Conservation (phyloP, 176 grass and related monocot species). For the Saccharum spontaneum region DNA sequence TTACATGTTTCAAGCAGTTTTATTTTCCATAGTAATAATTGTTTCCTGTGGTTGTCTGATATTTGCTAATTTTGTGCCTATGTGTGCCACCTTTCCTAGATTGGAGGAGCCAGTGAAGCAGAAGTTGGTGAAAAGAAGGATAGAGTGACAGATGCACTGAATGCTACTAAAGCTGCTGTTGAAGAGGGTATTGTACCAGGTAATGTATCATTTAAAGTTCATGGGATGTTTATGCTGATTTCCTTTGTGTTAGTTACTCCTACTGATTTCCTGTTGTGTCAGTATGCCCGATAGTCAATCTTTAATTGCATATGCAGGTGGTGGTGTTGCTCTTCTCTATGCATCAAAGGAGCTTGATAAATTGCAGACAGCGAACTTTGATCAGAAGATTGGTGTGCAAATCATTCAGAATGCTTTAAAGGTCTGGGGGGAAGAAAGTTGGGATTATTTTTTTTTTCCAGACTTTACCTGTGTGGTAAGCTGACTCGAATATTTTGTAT, state of each 20-base stretch:
- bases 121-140: slow-evolving; percentile 97
- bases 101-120: slow-evolving; percentile 91
- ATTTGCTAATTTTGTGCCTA: neutral
- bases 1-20: neutral
- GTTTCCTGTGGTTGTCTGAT: neutral
- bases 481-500: slow-evolving; percentile 27
- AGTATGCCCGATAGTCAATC: neutral
- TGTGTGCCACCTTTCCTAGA: slow-evolving; percentile 42
- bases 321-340: slow-evolving; percentile 98
- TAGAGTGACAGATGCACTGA: slow-evolving; percentile 91
- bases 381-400: slow-evolving; percentile 98
- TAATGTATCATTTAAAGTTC: neutral
- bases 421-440: slow-evolving; percentile 35
- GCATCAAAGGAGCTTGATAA: slow-evolving; percentile 92
- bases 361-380: slow-evolving; percentile 82
- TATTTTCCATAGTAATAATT: neutral
- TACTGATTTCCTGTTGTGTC: neutral
- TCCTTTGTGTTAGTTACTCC: neutral
- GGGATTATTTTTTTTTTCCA: neutral
- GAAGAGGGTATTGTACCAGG: slow-evolving; percentile 98
- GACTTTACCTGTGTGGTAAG: neutral
- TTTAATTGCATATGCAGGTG: slow-evolving; percentile 55
- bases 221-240: neutral
- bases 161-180: slow-evolving; percentile 97
- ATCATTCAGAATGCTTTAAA: slow-evolving; percentile 99